Base-by-base conservation (phyloP, 441 rosid genomes). In the Eruca vesicaria region DNA sequence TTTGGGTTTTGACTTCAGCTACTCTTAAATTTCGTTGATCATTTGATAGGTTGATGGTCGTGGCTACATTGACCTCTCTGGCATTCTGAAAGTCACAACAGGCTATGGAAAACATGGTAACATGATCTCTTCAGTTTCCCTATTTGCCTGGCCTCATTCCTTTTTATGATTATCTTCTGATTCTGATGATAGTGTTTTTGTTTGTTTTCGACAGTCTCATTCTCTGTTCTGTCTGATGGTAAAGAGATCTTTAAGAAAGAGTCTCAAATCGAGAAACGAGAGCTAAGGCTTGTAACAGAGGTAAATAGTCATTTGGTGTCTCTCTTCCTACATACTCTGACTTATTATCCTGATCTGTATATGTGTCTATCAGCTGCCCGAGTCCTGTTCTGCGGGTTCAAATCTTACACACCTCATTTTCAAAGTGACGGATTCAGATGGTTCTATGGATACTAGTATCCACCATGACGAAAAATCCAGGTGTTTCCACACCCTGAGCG, bases 91-190 rank as follows among this genome's bases (percentile, higher is more conserved):
- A 82, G 94, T 91, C 32, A 84, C 80, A 18, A 82, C 82, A 61
- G 81, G 88, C 68, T 86, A 80, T 80, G 91, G 89, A 67, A 70
- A 82, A 77, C 71, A 36, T n/a, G 92, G 97, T 89, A 86, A 50
- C 68, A 45, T 32, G 53, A 23, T 64, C 31, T 43, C 6, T 48
- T 67, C 68, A 33, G 0, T 12, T 15, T 73, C n/a, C 50, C 5
- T 33, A 50, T 60, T 6, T 68, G 5, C 45, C 18, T 45, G 21
- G 28, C n/a, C 10, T 14, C 45, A 28, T 48, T 8, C 28, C 31
- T n/a, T 33, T 67, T 32, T 63, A 29, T 15, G 9, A 14, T 66
- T 57, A 29, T 56, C 29, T 64, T 8, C 55, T 74, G 74, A 59
- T 66, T 58, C 21, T 61, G 21, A 9, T 75, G 21, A 9, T 75